Evolutionary conservation across 192 early-diverging fungal genomes (phyloP), one percentile per base, ranked within the genome.

Genomic region (Phlyctochytrium planicorne): DNA sequence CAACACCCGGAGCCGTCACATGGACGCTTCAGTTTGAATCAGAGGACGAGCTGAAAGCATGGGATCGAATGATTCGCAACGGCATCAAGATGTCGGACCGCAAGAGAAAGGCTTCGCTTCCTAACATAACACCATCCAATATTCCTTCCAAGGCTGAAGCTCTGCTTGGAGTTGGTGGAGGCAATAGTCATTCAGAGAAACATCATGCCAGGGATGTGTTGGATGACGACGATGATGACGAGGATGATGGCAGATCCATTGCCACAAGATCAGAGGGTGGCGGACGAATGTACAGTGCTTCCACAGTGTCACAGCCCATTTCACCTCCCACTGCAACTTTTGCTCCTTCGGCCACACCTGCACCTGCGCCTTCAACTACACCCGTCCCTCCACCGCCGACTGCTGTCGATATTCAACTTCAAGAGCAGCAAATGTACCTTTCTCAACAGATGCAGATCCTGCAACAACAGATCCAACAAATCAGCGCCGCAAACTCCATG

Each of bases 31-130:
- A 10, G 55, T 27, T 57, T 25, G 55, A 57, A 6, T 25, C 20
- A 12, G 10, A 10, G 55, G 55, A 57, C 55, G 55, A 57, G 20
- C 10, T 57, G 6, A 57, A 57, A 29, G 55, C 55, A 12, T 57
- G 55, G 55, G 55, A 57, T 27, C 55, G 55, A 4, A 57, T 57
- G 55, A 57, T 57, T 25, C 16, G 55, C 10, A 57, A 10, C 55
- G 20, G 6, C 12, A 29, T 57, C 55, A 4, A 25, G 12, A 25
- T 6, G 14, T 12, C 55, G 14, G 40, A 14, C 40, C 6, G 20
- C 40, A 20, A 20, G 10, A 6, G 40, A 14, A 20, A 6, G 10
- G 40, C 6, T 47, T 47, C 40, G 40, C 10, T 6, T 20, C 10
- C 40, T 20, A 6, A 6, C 10, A 6, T 14, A 47, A 47, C 6